Percentiles rank a stretch among this genome's conserved stretches.
These are phyloP conservation scores for Venustampulla echinocandica DNA, from an alignment of 495 filamentous ascomycete genomes.

Conservation along the genomic window DNA sequence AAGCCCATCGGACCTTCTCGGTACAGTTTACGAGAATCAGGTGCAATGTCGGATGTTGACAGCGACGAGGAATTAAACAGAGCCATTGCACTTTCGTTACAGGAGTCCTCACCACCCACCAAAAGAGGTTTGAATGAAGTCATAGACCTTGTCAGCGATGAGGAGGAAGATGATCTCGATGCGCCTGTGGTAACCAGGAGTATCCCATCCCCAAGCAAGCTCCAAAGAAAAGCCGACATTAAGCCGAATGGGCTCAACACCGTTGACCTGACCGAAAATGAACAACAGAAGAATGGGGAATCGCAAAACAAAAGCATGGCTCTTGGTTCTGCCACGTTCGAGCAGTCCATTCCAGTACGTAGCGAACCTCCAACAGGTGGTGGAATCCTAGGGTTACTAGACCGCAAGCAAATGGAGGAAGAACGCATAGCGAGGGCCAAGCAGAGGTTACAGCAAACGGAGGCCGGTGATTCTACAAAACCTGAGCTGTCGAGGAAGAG, in stretches of 20 bases:
- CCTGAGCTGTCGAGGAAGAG: conserved; percentile 32
- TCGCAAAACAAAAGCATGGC: neutral
- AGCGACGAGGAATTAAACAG: conserved; percentile 41
- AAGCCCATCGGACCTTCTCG: no score
- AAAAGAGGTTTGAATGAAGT: conserved; percentile 5
- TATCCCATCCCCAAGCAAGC: neutral
- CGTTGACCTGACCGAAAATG: neutral
- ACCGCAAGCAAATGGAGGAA: conserved; percentile 79
- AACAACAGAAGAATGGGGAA: neutral
- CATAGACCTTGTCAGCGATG: conserved; percentile 20
- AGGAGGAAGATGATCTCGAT: conserved; percentile 17
- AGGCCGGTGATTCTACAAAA: neutral
- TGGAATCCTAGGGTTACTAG: conserved; percentile 26
- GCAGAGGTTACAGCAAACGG: neutral
- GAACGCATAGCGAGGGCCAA: conserved; percentile 64
- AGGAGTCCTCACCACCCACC: conserved; percentile 5
- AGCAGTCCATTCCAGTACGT: neutral
- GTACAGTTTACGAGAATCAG: neutral
- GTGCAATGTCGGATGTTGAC: conserved; percentile 16
- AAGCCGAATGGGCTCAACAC: neutral
- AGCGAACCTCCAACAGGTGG: neutral
- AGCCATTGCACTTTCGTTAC: conserved; percentile 48
- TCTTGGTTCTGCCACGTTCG: neutral
- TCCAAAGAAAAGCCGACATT: neutral
- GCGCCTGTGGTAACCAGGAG: conserved; percentile 1